Percentiles rank a stretch among this genome's conserved stretches.
phyloP scores from a whole-genome alignment of 495 filamentous ascomycete genomes.

The Penicillium egyptiacum region DNA sequence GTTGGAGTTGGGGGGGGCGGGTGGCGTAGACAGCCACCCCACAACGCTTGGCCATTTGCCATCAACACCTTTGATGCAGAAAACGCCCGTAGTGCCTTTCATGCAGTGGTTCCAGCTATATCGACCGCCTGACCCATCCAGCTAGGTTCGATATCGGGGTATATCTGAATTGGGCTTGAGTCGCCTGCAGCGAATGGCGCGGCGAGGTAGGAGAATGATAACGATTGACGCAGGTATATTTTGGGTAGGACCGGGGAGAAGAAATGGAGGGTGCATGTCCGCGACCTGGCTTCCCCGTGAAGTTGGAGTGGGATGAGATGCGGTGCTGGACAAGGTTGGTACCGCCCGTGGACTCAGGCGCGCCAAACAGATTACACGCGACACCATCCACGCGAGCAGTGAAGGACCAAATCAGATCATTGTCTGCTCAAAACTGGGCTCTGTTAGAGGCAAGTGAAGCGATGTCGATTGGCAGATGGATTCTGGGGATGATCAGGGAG shows the following conservation, averaged over 20 bases:
- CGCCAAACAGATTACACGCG: slow-evolving; percentile 48
- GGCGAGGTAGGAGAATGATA: slow-evolving; percentile 72
- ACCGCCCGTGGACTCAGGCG: slow-evolving; percentile 16
- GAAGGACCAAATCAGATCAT: slow-evolving; percentile 42
- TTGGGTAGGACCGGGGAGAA: slow-evolving; percentile 82
- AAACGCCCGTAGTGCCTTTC: slow-evolving; percentile 25
- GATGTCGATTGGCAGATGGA: neutral
- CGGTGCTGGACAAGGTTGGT: slow-evolving; percentile 24
- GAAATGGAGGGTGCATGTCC: slow-evolving; percentile 52
- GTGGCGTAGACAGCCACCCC: slow-evolving; percentile 39
- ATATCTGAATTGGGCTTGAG: slow-evolving; percentile 38
- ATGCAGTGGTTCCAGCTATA: slow-evolving; percentile 25
- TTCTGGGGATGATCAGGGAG: neutral
- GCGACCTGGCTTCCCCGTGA: slow-evolving; percentile 37
- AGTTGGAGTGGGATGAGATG: slow-evolving; percentile 28
- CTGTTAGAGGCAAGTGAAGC: slow-evolving; percentile 15
- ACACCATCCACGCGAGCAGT: slow-evolving; percentile 43
- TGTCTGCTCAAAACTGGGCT: slow-evolving; percentile 46
- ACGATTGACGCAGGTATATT: slow-evolving; percentile 71
- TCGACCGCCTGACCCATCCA: slow-evolving; percentile 41
- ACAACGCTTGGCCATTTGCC: slow-evolving; percentile 36
- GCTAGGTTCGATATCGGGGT: slow-evolving; percentile 43
- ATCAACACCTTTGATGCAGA: slow-evolving; percentile 27
- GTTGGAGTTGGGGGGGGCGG: slow-evolving; percentile 25
- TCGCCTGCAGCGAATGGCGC: slow-evolving; percentile 50